Evolutionary conservation across 345 rosid genomes (phyloP), one percentile per base, ranked within the genome.

Genomic region (Populus simonii): DNA sequence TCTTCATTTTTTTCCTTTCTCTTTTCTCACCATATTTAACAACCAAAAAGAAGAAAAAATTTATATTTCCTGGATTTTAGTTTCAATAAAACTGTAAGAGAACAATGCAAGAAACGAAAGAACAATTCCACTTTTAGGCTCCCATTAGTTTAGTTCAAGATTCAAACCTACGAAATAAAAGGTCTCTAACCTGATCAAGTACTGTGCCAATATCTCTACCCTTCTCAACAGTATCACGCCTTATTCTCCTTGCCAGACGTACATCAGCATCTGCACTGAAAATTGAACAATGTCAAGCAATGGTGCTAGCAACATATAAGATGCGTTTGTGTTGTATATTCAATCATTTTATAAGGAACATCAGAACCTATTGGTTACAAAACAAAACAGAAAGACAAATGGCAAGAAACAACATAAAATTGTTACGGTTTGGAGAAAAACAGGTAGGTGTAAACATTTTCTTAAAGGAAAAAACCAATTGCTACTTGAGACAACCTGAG

Each of bases 261-360:
- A 96, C 99, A 86, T 96, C 99, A 85, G 99, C 93, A 91, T 96
- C 99, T 96, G 93, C 92, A 74, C 90, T 89, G 86, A 86, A 88
- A 81, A 85, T 25, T 72, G 84, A 81, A 61, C 72, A 77, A 81
- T 72, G 79, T 90, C 75, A 84, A 84, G 84, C 80, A 77, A 81
- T 80, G 79, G 80, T 61, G 62, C 79, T 15, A 47, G 53, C 74
- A 79, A 66, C 81, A 77, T 73, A 69, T 84, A 70, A 76, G 77
- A 79, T 73, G 47, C 57, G 74, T 73, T 36, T 27, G 41, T 61
- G 25, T 47, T 1, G 3, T 11, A 38, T 18, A 18, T 61, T 10
- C 3, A 36, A 65, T n/a, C 17, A 72, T 51, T n/a, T 66, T 65
- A 33, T n/a, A 36, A 73, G 39, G 69, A 22, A 55, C 1, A 68